Conservation (phyloP, 768 basidiomycete genomes). For the Mycena pura region DNA sequence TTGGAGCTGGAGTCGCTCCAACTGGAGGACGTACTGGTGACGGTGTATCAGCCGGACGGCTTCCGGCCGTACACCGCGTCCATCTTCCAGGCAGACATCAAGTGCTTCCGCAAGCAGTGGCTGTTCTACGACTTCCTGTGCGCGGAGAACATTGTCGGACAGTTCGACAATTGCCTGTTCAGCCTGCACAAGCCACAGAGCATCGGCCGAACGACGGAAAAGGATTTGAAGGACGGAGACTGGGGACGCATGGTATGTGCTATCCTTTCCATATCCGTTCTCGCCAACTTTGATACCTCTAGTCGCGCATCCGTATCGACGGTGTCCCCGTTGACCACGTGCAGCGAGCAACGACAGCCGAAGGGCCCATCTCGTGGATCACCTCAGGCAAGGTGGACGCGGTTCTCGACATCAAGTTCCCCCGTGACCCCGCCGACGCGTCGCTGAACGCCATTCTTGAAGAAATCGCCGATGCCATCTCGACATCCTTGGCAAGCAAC, state of each 20-base stretch:
- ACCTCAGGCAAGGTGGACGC: constrained; percentile 96
- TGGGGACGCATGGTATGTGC: constrained; percentile 86
- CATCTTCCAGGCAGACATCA: constrained; percentile 92
- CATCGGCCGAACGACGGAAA: constrained; percentile 88
- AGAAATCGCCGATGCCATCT: constrained; percentile 90
- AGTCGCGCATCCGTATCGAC: constrained; percentile 97
- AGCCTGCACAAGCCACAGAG: constrained; percentile 96
- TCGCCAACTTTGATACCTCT: constrained; percentile 11
- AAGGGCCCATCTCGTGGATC: constrained; percentile 96
- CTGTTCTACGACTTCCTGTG: constrained; percentile 92
- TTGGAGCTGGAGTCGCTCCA: constrained; percentile 91
- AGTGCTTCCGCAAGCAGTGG: constrained; percentile 89
- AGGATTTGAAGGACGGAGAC: constrained; percentile 80
- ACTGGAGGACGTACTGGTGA: constrained; percentile 92
- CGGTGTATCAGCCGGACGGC: constrained; percentile 90
- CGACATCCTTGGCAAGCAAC: constrained; percentile 55
- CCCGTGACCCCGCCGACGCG: constrained; percentile 74
- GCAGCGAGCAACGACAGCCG: constrained; percentile 79
- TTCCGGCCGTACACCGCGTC: constrained; percentile 93
- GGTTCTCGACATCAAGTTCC: constrained; percentile 97
- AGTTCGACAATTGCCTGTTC: constrained; percentile 97
- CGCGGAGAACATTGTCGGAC: constrained; percentile 97
- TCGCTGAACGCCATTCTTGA: constrained; percentile 81
- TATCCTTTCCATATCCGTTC: not conserved
- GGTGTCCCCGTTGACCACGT: constrained; percentile 97